Conservation (phyloP, 345 rosid species). For the Syzygium aqueum region DNA sequence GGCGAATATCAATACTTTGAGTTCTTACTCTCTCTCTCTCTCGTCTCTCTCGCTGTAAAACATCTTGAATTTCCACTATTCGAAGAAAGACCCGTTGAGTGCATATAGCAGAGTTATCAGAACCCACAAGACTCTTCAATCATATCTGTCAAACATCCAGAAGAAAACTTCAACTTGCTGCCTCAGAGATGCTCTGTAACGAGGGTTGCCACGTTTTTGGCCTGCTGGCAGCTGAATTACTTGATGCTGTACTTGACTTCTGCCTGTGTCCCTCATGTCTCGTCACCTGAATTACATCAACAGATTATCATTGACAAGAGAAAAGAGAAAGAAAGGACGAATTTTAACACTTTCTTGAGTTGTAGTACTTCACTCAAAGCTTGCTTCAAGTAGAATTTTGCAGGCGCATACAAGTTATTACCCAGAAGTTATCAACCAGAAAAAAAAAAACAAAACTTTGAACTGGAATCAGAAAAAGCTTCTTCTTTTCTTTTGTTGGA, state of each 20-base stretch:
- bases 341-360: background rate
- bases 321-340: background rate
- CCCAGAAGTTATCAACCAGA: background rate
- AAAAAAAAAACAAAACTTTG: background rate
- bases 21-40: background rate
- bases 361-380: background rate
- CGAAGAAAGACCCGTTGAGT: background rate
- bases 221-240: slow-evolving; percentile 27
- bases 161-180: slow-evolving; percentile 28
- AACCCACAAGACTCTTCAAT: background rate
- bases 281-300: slow-evolving; percentile 20
- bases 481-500: background rate
- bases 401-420: background rate
- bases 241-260: slow-evolving; percentile 24
- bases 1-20: background rate
- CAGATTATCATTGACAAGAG: background rate
- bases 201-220: slow-evolving; percentile 90
- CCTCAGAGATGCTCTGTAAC: slow-evolving; percentile 81
- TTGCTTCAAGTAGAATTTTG: background rate
- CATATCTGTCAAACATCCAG: background rate
- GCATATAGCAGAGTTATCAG: background rate
- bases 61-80: background rate
- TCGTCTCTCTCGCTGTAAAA: background rate
- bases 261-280: slow-evolving; percentile 43
- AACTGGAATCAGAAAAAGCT: background rate